These are phyloP conservation scores for Tulasnella sp. DNA, from an alignment of 768 basidiomycete species.

Conservation along the genomic window DNA sequence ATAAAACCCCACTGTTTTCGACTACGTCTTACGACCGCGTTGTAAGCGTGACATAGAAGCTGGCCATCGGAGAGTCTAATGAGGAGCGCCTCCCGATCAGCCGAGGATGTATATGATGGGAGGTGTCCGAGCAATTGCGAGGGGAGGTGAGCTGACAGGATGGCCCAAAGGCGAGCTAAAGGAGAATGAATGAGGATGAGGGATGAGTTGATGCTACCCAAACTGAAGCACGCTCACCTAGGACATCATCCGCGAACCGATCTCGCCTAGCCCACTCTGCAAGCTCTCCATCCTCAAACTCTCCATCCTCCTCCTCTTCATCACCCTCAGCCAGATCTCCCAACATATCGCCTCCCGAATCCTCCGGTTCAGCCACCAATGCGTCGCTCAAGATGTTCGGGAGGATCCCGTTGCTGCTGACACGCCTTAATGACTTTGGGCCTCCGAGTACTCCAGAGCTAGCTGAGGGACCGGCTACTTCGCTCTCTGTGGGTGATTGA, in stretches of 20 bases:
- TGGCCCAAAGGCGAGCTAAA: slow-evolving; percentile 60
- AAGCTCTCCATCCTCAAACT: slow-evolving; percentile 64
- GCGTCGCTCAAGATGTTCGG: neutral
- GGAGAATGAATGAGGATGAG: neutral
- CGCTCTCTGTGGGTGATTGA: slow-evolving; percentile 10
- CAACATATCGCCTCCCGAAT: neutral
- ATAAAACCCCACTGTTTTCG: slow-evolving; percentile 76
- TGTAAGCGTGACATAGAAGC: slow-evolving; percentile 75
- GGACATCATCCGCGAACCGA: slow-evolving; percentile 51
- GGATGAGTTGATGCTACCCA: neutral
- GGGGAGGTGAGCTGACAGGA: slow-evolving; percentile 61
- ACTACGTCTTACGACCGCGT: slow-evolving; percentile 71
- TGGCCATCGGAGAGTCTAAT: slow-evolving; percentile 67
- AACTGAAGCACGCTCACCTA: slow-evolving; percentile 46
- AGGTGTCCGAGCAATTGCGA: slow-evolving; percentile 39
- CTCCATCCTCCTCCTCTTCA: slow-evolving; percentile 41
- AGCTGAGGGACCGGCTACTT: neutral
- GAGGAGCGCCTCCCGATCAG: slow-evolving; percentile 40
- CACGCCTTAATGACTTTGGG: neutral
- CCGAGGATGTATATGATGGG: slow-evolving; percentile 4
- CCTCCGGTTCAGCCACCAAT: neutral
- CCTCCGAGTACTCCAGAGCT: neutral
- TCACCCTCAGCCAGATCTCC: slow-evolving; percentile 41
- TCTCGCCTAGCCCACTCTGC: slow-evolving; percentile 72
- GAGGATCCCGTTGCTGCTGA: slow-evolving; percentile 5